A percentile compares a stretch with the other conserved stretches of the same genome.
These are phyloP conservation scores for Ophiostoma triangulosporum DNA, from an alignment of 2,329 filamentous ascomycete genomes.

Conservation along the genomic window DNA sequence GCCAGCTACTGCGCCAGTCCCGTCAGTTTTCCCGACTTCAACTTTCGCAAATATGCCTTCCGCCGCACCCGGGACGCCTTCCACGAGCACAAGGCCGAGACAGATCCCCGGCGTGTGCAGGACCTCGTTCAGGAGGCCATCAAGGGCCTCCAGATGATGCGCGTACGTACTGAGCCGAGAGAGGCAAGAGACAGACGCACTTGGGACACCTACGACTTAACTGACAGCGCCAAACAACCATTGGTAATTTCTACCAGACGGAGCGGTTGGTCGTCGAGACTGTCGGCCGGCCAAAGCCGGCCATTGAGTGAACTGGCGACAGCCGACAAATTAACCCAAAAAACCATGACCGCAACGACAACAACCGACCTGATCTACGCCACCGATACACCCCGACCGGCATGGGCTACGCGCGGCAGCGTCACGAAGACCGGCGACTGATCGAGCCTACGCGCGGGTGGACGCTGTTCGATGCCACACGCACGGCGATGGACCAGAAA, in stretches of 20 bases:
- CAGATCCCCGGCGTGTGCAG: slow-evolving; percentile 66
- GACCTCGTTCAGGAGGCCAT: slow-evolving; percentile 81
- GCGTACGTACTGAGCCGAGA: slow-evolving; percentile 60
- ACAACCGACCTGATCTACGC: background rate
- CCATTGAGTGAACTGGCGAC: background rate
- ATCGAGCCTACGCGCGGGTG: too few relatives aligned
- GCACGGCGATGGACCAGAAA: too few relatives aligned
- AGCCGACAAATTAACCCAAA: too few relatives aligned
- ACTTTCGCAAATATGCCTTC: slow-evolving; percentile 93
- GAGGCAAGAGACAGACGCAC: background rate
- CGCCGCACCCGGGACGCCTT: slow-evolving; percentile 86
- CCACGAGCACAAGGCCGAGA: slow-evolving; percentile 59
- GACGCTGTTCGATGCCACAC: too few relatives aligned
- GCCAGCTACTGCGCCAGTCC: slow-evolving; percentile 76
- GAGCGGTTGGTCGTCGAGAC: slow-evolving; percentile 80
- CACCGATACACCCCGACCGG: too few relatives aligned
- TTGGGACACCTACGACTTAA: background rate
- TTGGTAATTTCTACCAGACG: slow-evolving; percentile 89
- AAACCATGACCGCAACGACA: background rate
- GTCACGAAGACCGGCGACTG: too few relatives aligned
- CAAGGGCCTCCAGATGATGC: slow-evolving; percentile 76
- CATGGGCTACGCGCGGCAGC: too few relatives aligned
- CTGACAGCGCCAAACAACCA: slow-evolving; percentile 67
- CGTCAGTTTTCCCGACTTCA: slow-evolving; percentile 85
- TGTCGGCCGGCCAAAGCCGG: slow-evolving; percentile 1